Evolutionary conservation across 2,329 filamentous ascomycete species (phyloP), one percentile per base, ranked within the genome.

Genomic region (Onygenales sp.): DNA sequence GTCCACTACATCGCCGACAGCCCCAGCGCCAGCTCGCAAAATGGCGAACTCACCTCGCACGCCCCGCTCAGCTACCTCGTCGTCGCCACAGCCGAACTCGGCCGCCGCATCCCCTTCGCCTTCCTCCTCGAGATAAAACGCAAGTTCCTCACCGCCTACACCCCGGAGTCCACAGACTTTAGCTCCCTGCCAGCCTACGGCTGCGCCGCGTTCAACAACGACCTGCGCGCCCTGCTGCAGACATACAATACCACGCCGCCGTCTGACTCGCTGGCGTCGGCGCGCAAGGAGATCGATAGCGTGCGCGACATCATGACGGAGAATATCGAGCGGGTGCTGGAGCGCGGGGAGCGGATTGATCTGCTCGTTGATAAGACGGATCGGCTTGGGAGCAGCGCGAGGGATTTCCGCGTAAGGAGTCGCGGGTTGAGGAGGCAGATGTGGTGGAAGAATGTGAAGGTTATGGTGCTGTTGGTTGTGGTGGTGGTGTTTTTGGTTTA

Each of bases 371-470:
- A 97, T 70, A 96, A 98, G 82, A 98, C 94, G 48, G 92, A 96
- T 68, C 79, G 90, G 43, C 72, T 98, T 41, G 93, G 92, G 11
- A 89, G 88, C 32, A 93, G 84, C 68, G 90, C 93, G 51, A 79
- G 85, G 62, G 93, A 98, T 68, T 98, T 98, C 67, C 78, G 93
- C 51, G 85, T 97, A 14, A 79, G 92, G 61, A 94, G 87, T 68
- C 78, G 90, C 31, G 90, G 89, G 1, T 71, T 98, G 62, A 87
- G 93, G 75, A 81, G 94, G 66, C 81, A 86, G 72, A 97, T 98
- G 93, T 98, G 93, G 93, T 97, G 92, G 92, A 97, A 97, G 84
- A 97, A 98, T 69, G 81, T 95, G 45, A 94, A 94, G 75, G 73
- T 98, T 61, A 95, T 97, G 90, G 85, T 82, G 6, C 70, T 98